phyloP scores from a whole-genome alignment of 1,284 basidiomycete genomes.

The Marasmius oreades region DNA sequence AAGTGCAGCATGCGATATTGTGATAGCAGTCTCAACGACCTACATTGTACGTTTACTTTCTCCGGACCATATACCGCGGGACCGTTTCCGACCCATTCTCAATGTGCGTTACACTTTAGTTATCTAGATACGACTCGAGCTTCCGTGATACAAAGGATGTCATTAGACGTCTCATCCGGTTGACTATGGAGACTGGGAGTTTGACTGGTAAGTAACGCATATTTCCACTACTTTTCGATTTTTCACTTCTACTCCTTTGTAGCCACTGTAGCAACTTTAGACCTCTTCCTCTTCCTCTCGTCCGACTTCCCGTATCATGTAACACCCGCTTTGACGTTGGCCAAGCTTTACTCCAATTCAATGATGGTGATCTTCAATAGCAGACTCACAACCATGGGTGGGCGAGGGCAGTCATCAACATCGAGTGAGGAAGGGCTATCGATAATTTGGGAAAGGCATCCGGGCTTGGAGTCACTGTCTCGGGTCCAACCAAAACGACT shows the following conservation, averaged over 20 bases:
- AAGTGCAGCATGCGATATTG: neutral
- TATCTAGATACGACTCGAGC: neutral
- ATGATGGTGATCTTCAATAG: neutral
- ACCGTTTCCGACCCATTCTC: no score
- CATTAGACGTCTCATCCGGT: neutral
- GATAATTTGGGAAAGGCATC: no score
- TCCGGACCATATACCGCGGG: no score
- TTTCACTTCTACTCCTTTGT: no score
- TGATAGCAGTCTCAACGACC: neutral
- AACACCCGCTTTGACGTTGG: neutral
- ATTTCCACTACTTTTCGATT: no score
- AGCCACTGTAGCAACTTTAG: neutral
- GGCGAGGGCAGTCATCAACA: neutral
- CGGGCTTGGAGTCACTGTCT: no score
- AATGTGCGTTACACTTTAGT: neutral
- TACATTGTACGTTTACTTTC: neutral
- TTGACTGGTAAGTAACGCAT: neutral
- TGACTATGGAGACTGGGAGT: neutral
- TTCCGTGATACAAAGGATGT: neutral
- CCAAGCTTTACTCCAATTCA: slow-evolving; percentile 1
- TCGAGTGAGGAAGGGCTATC: no score
- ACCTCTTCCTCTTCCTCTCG: neutral
- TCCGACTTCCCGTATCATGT: neutral
- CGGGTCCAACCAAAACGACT: no score
- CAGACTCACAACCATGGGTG: neutral